Evolutionary conservation across 495 filamentous ascomycete genomes (phyloP), one percentile per base, ranked within the genome.

Genomic region (Neurospora discreta): DNA sequence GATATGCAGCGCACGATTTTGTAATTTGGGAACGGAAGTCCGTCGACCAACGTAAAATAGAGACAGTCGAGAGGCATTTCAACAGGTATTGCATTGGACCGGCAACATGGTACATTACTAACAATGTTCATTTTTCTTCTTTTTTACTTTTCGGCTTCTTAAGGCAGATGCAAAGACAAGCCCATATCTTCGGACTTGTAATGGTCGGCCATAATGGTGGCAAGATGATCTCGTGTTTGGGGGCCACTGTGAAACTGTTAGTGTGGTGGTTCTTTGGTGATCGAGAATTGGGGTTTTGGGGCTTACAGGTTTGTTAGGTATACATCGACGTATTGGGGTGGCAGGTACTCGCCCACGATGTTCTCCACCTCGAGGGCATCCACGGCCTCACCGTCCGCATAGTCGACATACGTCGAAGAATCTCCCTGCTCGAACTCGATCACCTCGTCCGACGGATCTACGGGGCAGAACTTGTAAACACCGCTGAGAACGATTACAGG

Each of bases 261-360:
- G 81, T 75, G 72, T 33, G 33, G 2, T 16, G 2, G 16, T 7
- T 2, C 1, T 65, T 20, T 20, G 15, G 11, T 44, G 69, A n/a
- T 30, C 39, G 65, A 33, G n/a, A 18, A 18, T 60, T 11, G 8
- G 26, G 1, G 58, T 15, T 7, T 43, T 39, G 26, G 3, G 69
- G 88, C 92, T 86, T 84, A 94, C 92, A 98, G 81, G 80, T 98
- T 97, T 11, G 94, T 97, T 74, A 98, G 91, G 77, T 97, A 97
- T 42, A 95, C 87, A 76, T 95, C 91, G 39, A 97, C 87, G 71
- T 94, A 81, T 71, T 95, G 91, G 9, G 91, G 87, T 3, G 91
- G 90, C 13, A 98, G 88, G 76, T 93, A 95, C 77, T 97, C 94
- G 69, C 89, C 91, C 26, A 94, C 76, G 11, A 92, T 92, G 80